phyloP scores from a whole-genome alignment of 345 rosid species.

The Eucalyptus urophylla region DNA sequence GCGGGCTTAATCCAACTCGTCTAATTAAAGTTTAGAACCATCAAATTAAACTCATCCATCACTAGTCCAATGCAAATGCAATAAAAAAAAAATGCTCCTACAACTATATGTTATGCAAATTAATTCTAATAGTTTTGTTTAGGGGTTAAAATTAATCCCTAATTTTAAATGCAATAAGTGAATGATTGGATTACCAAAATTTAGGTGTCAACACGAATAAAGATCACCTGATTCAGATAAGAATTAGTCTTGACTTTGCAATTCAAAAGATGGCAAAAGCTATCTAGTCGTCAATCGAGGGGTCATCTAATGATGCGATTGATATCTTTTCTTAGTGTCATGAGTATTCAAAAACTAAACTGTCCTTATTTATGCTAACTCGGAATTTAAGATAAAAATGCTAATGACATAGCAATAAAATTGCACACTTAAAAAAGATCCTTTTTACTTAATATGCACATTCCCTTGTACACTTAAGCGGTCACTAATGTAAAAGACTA shows the following conservation, averaged over 20 bases:
- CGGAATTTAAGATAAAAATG: neutral
- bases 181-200: too few relatives aligned
- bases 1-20: too few relatives aligned
- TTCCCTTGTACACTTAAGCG: neutral
- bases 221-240: neutral
- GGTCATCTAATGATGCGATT: neutral
- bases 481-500: neutral
- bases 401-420: neutral
- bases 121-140: too few relatives aligned
- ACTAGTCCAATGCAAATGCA: too few relatives aligned
- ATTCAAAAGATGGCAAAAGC: neutral
- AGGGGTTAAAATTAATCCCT: too few relatives aligned
- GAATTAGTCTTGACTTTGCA: neutral
- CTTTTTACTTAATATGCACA: neutral
- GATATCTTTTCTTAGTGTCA: neutral
- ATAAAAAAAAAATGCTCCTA: too few relatives aligned
- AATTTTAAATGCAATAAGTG: too few relatives aligned
- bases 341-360: neutral
- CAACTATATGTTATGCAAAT: too few relatives aligned
- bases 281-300: neutral
- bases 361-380: neutral
- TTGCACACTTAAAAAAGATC: neutral
- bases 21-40: too few relatives aligned
- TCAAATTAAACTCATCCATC: too few relatives aligned
- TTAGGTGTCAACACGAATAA: neutral